Evolutionary conservation across 305 asterid species (phyloP), one percentile per base, ranked within the genome.

Genomic region (Withania somnifera): DNA sequence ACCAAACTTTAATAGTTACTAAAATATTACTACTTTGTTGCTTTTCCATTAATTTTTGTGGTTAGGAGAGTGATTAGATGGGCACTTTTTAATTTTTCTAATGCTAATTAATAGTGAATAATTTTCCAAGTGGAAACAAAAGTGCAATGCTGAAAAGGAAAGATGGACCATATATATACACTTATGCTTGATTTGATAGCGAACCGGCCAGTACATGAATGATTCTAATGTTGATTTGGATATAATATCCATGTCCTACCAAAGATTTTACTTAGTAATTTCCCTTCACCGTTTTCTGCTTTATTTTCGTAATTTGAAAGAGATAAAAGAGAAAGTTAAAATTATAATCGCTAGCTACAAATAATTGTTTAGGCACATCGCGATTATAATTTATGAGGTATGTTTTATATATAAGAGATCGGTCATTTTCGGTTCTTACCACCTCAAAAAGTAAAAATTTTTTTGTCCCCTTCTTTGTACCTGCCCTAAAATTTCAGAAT

Each of bases 111-210:
- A 71, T 79, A 67, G n/a, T 83, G 68, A 32, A 60, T 15, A 45
- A 57, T 80, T 82, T 81, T 34, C 50, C 75, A 38, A 64, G 79
- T 67, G 81, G 76, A 82, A 20, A 53, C 66, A 83, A 82, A 87
- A 87, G 89, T 77, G 85, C 66, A 34, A 20, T 42, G 68, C 77
- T 56, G 84, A 86, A 68, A 84, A 77, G n/a, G 85, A 77, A 58
- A 67, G 76, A 57, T 82, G 83, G 22, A 64, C 84, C 84, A 28
- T 17, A 42, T 40, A 28, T 17, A 42, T 40, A 38, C 1, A 58
- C 15, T 10, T 36, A 34, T 36, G 8, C 9, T 34, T 54, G 0
- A 54, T 54, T 1, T n/a, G 1, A 53, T 53, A 7, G 6, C 34
- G 24, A 7, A 73, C 42, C 57, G 19, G 17, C 60, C 40, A 45